These are phyloP conservation scores for Microdochium trichocladiopsis DNA, from an alignment of 2,329 filamentous ascomycete genomes.

Conservation along the genomic window DNA sequence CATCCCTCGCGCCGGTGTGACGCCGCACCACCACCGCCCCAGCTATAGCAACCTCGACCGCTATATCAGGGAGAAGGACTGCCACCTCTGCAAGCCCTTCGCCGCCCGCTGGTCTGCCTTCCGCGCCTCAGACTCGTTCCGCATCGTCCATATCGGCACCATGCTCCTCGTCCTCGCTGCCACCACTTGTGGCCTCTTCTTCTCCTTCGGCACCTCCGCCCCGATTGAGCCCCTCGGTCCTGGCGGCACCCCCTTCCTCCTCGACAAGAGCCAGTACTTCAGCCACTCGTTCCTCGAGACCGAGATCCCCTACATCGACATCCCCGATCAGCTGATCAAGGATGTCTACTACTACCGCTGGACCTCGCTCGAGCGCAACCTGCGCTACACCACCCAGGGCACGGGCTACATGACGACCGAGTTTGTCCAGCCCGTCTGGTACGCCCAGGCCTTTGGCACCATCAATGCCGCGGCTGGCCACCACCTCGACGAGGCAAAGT, in stretches of 20 bases:
- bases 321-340: slow-evolving; percentile 30
- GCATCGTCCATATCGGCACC: not conserved
- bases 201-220: not conserved
- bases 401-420: slow-evolving; percentile 34
- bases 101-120: not conserved
- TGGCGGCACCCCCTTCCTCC: not conserved
- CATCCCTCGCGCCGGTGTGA: too few species aligned
- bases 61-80: not conserved
- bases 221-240: not conserved
- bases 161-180: not conserved
- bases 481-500: slow-evolving; percentile 29
- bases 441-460: slow-evolving; percentile 20
- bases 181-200: not conserved
- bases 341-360: slow-evolving; percentile 38
- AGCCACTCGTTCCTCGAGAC: slow-evolving; percentile 17
- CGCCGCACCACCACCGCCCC: too few species aligned
- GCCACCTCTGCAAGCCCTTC: not conserved
- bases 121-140: not conserved
- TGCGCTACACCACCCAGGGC: slow-evolving; percentile 28
- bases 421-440: slow-evolving; percentile 31
- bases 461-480: slow-evolving; percentile 28
- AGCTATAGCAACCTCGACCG: not conserved
- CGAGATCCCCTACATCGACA: slow-evolving; percentile 35
- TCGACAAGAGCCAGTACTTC: not conserved
- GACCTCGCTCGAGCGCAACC: slow-evolving; percentile 30